Evolutionary conservation across 768 basidiomycete genomes (phyloP).

Genomic region (Amanita pallidorosea): DNA sequence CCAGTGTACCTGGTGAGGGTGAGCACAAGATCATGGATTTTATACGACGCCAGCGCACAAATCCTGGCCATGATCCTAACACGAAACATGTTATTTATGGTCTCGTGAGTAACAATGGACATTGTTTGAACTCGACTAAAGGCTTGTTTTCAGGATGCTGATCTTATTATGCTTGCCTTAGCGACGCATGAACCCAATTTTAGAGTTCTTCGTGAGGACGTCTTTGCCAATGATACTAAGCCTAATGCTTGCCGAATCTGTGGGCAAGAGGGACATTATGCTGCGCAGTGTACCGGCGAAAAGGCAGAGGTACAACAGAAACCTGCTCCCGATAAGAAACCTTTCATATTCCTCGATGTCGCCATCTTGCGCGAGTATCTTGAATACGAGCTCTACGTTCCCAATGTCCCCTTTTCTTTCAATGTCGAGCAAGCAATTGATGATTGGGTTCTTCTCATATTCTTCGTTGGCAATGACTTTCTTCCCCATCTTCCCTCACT

Average conservation of each 20-base stretch:
- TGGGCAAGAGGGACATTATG: conserved; percentile 91
- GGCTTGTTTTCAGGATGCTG: conserved; percentile 67
- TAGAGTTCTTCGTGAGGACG: conserved; percentile 94
- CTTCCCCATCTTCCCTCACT: conserved; percentile 95
- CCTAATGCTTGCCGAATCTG: conserved; percentile 80
- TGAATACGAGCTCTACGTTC: conserved; percentile 85
- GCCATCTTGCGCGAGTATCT: conserved; percentile 94
- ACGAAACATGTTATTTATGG: conserved; percentile 97
- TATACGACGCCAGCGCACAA: conserved; percentile 81
- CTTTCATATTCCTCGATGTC: conserved; percentile 99
- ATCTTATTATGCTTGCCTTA: conserved; percentile 96
- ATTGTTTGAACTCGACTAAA: conserved; percentile 7
- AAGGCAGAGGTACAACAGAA: conserved; percentile 62
- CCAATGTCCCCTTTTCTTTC: conserved; percentile 74
- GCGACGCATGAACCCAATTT: conserved; percentile 99
- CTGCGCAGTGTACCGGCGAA: conserved; percentile 84
- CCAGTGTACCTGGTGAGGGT: conserved; percentile 95
- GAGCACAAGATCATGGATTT: conserved; percentile 99
- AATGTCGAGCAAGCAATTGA: conserved; percentile 94
- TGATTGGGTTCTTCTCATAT: conserved; percentile 99
- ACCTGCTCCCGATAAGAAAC: conserved; percentile 71
- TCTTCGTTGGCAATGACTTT: conserved; percentile 99
- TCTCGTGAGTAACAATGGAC: conserved; percentile 43
- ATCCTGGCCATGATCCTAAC: conserved; percentile 89
- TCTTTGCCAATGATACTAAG: conserved; percentile 78